Percentiles rank a stretch among this genome's conserved stretches.
Evolutionary conservation across 192 early-diverging fungal genomes (phyloP).

Genomic region (Pilaira anomala): DNA sequence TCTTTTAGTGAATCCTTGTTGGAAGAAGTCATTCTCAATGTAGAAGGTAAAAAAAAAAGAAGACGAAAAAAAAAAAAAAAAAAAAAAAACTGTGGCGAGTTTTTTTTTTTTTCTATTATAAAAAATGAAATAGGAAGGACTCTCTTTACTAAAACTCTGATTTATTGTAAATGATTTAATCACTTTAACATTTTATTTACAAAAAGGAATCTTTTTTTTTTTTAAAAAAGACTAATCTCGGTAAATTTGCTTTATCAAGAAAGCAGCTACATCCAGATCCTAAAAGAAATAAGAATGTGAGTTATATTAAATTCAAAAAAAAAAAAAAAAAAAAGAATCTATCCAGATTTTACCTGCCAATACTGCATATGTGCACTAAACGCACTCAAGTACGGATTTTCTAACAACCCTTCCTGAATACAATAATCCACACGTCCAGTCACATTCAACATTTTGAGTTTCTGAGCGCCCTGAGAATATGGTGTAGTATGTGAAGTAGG

Average conservation of each 20-base stretch:
- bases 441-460: slow-evolving; percentile 41
- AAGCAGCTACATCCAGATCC: slow-evolving; percentile 40
- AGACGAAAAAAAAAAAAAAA: no score
- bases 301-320: neutral
- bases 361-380: slow-evolving; percentile 66
- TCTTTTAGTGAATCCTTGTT: no score
- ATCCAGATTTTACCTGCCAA: slow-evolving; percentile 40
- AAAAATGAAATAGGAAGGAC: no score
- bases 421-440: slow-evolving; percentile 62
- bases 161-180: no score
- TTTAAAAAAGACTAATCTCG: slow-evolving; percentile 9
- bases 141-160: no score
- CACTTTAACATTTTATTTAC: no score
- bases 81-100: no score
- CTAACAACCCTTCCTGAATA: slow-evolving; percentile 64
- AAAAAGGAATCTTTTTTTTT: neutral
- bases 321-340: neutral
- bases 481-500: slow-evolving; percentile 8
- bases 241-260: slow-evolving; percentile 33
- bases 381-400: slow-evolving; percentile 68
- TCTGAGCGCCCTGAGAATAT: slow-evolving; percentile 28
- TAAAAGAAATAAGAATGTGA: neutral
- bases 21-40: no score
- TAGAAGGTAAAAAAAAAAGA: no score
- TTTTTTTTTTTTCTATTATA: no score